phyloP scores from a whole-genome alignment of 495 filamentous ascomycete species.

The Lepidopterella palustris region DNA sequence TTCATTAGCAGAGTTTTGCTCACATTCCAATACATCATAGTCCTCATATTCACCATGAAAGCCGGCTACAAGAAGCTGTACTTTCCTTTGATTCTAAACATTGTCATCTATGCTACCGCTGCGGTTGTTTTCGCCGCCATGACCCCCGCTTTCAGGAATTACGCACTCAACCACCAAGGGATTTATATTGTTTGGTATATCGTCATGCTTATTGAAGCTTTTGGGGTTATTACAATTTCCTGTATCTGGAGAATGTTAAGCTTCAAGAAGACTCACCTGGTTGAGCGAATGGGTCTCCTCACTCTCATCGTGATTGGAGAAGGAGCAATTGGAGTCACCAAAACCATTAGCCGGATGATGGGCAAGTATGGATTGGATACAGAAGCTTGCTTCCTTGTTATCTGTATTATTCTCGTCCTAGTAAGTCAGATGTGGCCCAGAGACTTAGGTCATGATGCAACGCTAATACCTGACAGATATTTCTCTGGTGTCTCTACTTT shows the following conservation, averaged over 20 bases:
- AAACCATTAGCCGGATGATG: constrained; percentile 25
- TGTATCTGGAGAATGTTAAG: constrained; percentile 26
- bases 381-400: constrained; percentile 18
- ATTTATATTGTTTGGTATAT: constrained; percentile 28
- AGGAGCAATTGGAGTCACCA: constrained; percentile 28
- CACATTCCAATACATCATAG: constrained; percentile 18
- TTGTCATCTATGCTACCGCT: constrained; percentile 10
- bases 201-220: constrained; percentile 21
- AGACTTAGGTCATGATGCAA: neutral
- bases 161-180: neutral
- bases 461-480: constrained; percentile 9
- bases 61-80: constrained; percentile 17
- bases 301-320: constrained; percentile 30
- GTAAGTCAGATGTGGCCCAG: constrained; percentile 7
- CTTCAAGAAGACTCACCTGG: constrained; percentile 30
- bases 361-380: constrained; percentile 21
- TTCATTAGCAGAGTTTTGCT: constrained; percentile 23
- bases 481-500: constrained; percentile 24
- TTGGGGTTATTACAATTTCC: constrained; percentile 18
- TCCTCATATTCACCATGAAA: constrained; percentile 12
- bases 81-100: constrained; percentile 18
- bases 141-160: constrained; percentile 21
- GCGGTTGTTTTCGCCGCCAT: constrained; percentile 17
- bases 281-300: constrained; percentile 29
- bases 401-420: constrained; percentile 26